phyloP scores from a whole-genome alignment of 164 flowering plant genomes.

The Magnolia kwangsiensis region DNA sequence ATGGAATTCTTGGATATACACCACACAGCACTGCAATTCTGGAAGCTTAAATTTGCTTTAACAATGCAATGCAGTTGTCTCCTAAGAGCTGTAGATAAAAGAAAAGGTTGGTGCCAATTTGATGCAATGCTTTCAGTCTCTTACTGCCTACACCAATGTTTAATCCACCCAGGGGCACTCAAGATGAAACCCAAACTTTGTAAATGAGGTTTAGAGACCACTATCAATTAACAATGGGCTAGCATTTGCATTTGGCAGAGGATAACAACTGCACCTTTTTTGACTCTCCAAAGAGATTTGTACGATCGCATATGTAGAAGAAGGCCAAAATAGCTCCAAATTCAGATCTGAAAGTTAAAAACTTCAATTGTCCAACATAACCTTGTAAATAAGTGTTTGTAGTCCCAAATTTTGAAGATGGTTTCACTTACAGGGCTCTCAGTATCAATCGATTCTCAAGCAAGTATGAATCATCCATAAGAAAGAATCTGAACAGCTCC shows the following conservation, averaged over 20 bases:
- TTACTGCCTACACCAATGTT: no score
- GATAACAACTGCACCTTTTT: slow-evolving; percentile 50
- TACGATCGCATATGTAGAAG: slow-evolving; percentile 83
- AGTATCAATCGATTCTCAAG: slow-evolving; percentile 68
- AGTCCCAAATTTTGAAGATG: neutral
- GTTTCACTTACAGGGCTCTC: slow-evolving; percentile 74
- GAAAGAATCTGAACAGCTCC: slow-evolving; percentile 49
- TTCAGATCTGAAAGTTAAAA: slow-evolving; percentile 58
- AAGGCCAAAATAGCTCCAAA: slow-evolving; percentile 63
- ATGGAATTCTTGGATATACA: neutral
- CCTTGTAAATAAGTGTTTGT: neutral
- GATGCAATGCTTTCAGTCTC: no score
- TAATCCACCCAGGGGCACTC: no score
- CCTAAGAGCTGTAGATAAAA: neutral
- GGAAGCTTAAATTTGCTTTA: neutral
- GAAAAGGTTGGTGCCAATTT: no score
- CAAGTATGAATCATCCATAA: slow-evolving; percentile 86
- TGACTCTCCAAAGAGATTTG: slow-evolving; percentile 67
- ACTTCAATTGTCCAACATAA: slow-evolving; percentile 9
- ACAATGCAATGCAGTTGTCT: neutral
- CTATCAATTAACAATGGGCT: neutral
- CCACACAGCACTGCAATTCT: neutral
- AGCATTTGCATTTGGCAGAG: neutral
- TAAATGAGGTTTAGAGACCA: neutral
- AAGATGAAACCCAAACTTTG: neutral